phyloP scores from a whole-genome alignment of 2,329 filamentous ascomycete species.

The Cladosporium sp. region DNA sequence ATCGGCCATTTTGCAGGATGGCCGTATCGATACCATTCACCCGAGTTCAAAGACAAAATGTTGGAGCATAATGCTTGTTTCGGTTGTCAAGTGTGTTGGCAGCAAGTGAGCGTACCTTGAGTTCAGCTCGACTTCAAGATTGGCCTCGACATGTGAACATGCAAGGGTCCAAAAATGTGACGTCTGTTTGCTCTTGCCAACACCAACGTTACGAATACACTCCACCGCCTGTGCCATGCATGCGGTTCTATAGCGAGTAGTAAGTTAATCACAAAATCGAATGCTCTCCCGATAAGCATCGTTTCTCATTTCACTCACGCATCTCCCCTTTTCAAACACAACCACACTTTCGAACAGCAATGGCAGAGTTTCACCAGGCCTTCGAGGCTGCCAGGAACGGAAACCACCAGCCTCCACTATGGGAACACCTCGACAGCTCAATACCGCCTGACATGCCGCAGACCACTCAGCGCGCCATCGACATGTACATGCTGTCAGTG shows the following conservation, averaged over 20 bases:
- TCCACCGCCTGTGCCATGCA: constrained; percentile 10
- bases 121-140: not conserved
- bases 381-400: constrained; percentile 8
- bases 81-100: not conserved
- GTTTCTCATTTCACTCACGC: not conserved
- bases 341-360: not conserved
- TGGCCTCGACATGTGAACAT: not conserved
- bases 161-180: constrained; percentile 7
- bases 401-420: constrained; percentile 15
- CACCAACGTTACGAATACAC: constrained; percentile 6
- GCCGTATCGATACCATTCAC: not conserved
- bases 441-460: constrained; percentile 16
- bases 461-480: constrained; percentile 29
- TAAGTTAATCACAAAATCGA: not conserved
- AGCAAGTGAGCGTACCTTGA: not conserved
- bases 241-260: not conserved
- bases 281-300: not conserved
- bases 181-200: constrained; percentile 1
- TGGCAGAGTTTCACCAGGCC: constrained; percentile 14
- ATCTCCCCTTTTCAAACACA: not conserved
- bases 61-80: constrained; percentile 1
- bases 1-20: constrained; percentile 53
- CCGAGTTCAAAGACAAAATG: not conserved
- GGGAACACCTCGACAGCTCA: constrained; percentile 17
- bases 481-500: constrained; percentile 27